Evolutionary conservation across 73 alveolate genomes (phyloP), one percentile per base, ranked within the genome.

Genomic region (Symbiodinium natans): DNA sequence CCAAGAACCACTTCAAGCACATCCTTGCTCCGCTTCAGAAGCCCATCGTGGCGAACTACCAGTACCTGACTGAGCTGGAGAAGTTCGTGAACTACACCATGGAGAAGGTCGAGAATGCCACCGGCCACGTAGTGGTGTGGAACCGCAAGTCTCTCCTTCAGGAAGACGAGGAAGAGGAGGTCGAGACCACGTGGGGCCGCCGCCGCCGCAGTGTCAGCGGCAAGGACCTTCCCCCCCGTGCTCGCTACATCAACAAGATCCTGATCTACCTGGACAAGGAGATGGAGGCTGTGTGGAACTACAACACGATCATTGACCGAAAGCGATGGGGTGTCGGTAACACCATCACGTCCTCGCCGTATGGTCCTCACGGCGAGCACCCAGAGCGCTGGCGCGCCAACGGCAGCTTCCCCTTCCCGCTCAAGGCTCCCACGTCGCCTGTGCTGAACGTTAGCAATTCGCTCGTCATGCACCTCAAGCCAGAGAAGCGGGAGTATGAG

Each of bases 311-410:
- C 40, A 86, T 88, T 34, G 95, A 88, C 86, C 95, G 95, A 29
- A 88, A 88, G 95, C 95, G 95, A 2, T 87, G 94, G 94, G 94
- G 94, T 39, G 84, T 87, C 39, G 94, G 94, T 56, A 88, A 88
- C 86, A 88, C 95, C 73, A 88, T 88, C 82, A 63, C 95, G 68
- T 63, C 86, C 36, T 88, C 95, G 2, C 95, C 95, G 34, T 88
- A 88, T 40, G 94, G 94, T 4, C 86, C 95, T 10, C 95, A 88
- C 33, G 95, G 95, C 6, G 95, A 88, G 54, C 95, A 88, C 71
- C 95, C 95, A 5, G 86, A 88, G 95, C 85, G 95, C n/a, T 88
- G 95, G 95, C 33, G 95, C 9, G 85, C 95, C 43, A 88, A 90
- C 33, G 80, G 87, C 88, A 90, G 56, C 88, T 71, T 68, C 82